Percentiles rank a stretch among this genome's conserved stretches.
Conservation (phyloP, 805 yeast genomes). For the Candida jianshihensis region DNA sequence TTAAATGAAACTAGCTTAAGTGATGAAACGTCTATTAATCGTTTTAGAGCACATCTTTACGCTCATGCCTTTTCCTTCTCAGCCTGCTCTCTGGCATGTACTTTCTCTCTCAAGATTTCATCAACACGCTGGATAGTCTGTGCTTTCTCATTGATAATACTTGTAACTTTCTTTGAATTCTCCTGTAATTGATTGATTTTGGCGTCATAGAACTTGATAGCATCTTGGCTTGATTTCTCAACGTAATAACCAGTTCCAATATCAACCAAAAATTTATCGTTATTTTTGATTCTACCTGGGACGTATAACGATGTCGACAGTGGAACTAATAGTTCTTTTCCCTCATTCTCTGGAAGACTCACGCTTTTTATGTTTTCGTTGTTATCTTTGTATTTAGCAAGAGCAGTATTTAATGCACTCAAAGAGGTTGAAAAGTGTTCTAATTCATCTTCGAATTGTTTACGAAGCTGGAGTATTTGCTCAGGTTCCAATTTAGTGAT, state of each 20-base stretch:
- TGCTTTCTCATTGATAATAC: slow-evolving; percentile 69
- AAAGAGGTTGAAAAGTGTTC: slow-evolving; percentile 81
- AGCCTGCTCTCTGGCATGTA: slow-evolving; percentile 33
- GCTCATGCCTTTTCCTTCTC: background rate
- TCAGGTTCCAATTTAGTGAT: slow-evolving; percentile 68
- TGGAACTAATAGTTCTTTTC: slow-evolving; percentile 67
- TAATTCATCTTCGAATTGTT: slow-evolving; percentile 76
- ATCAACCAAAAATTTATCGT: slow-evolving; percentile 75
- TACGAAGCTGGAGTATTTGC: slow-evolving; percentile 78
- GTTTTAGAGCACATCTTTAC: too few species aligned
- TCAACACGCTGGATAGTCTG: slow-evolving; percentile 58
- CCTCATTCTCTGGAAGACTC: slow-evolving; percentile 32
- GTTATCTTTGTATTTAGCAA: slow-evolving; percentile 76
- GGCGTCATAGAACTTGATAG: slow-evolving; percentile 61
- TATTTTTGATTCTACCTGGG: slow-evolving; percentile 69
- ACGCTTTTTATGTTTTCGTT: slow-evolving; percentile 58
- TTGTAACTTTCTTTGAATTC: slow-evolving; percentile 69
- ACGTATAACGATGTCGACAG: slow-evolving; percentile 83
- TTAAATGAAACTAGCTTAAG: too few species aligned
- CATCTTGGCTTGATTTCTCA: slow-evolving; percentile 64
- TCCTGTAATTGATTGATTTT: slow-evolving; percentile 66
- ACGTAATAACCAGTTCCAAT: slow-evolving; percentile 95
- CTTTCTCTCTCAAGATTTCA: slow-evolving; percentile 44
- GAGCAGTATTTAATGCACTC: slow-evolving; percentile 78
- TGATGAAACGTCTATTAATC: too few species aligned